These are phyloP conservation scores for Fomes fomentarius DNA, from an alignment of 1,284 basidiomycete genomes.

Conservation along the genomic window DNA sequence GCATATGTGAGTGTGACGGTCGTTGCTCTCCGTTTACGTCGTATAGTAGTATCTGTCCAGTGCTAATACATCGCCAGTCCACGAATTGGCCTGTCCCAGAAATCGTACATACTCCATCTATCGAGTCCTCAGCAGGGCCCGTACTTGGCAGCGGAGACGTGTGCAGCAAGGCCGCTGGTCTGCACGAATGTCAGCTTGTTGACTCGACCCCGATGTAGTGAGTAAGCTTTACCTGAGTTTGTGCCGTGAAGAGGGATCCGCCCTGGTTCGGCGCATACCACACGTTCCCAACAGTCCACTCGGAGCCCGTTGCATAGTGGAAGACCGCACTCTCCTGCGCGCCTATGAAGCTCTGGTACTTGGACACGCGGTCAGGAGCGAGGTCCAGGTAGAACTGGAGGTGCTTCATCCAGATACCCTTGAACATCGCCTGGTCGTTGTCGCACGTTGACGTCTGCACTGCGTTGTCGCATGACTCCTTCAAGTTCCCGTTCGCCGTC, in stretches of 20 bases:
- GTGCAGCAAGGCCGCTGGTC: slow-evolving; percentile 13
- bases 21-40: too few relatives aligned
- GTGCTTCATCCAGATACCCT: slow-evolving; percentile 37
- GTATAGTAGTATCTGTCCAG: too few relatives aligned
- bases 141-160: slow-evolving; percentile 14
- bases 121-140: slow-evolving; percentile 4
- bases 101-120: too few relatives aligned
- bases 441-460: slow-evolving; percentile 42
- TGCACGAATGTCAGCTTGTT: neutral
- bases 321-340: slow-evolving; percentile 31
- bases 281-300: slow-evolving; percentile 50
- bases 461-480: slow-evolving; percentile 56
- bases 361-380: slow-evolving; percentile 32
- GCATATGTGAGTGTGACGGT: too few relatives aligned
- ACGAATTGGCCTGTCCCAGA: too few relatives aligned
- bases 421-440: slow-evolving; percentile 46
- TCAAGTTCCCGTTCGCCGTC: slow-evolving; percentile 45
- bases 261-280: slow-evolving; percentile 49
- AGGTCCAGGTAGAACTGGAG: slow-evolving; percentile 37
- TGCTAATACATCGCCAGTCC: too few relatives aligned
- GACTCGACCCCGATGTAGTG: too few relatives aligned
- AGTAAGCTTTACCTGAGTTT: slow-evolving; percentile 27
- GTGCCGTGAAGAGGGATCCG: slow-evolving; percentile 44
- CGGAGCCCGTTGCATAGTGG: slow-evolving; percentile 41
- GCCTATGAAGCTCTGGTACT: slow-evolving; percentile 33